Evolutionary conservation across 805 yeast species (phyloP), one percentile per base, ranked within the genome.

Genomic region (Ogataea thermomethanolica): DNA sequence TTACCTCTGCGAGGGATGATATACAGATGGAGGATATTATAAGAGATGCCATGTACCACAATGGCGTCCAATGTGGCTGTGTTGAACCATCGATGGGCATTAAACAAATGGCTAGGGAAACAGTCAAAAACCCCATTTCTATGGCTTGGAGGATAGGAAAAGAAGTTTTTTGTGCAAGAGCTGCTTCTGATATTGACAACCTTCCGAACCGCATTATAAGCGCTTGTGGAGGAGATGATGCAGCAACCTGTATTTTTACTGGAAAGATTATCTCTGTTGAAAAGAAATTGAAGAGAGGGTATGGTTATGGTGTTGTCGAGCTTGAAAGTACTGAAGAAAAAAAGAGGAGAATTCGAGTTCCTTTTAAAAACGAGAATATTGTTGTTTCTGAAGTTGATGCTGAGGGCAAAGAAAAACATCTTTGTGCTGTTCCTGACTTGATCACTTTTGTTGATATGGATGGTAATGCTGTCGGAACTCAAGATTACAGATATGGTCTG

Each of bases 311-410:
- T 12, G 66, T 64, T 32, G 71, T 67, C 14, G 48, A 53, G 9
- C 39, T 55, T 15, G 56, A 55, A 33, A 41, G 43, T n/a, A 35
- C 45, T 6, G 46, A 35, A 4, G 41, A 60, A 49, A 34, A 48
- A 44, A 29, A 25, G 23, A 25, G 13, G 15, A 41, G 27, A 21
- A 30, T 37, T 24, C 29, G 43, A 25, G 66, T 70, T 32, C 73
- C 74, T 13, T 70, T 69, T 60, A 68, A 70, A 49, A 70, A 70
- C 45, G 74, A 70, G 45, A 70, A 70, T 50, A 65, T 70, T 22
- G 55, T 55, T 7, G 69, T 67, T 5, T 55, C 49, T 33, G 36
- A 56, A 9, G 49, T 54, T 20, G 54, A 49, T 22, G 41, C 37
- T 6, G 47, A 50, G 4, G 48, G 49, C n/a, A 39, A 31, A 7